Evolutionary conservation across 1,284 basidiomycete genomes (phyloP).

Genomic region (Kalmanozyma brasiliensis): DNA sequence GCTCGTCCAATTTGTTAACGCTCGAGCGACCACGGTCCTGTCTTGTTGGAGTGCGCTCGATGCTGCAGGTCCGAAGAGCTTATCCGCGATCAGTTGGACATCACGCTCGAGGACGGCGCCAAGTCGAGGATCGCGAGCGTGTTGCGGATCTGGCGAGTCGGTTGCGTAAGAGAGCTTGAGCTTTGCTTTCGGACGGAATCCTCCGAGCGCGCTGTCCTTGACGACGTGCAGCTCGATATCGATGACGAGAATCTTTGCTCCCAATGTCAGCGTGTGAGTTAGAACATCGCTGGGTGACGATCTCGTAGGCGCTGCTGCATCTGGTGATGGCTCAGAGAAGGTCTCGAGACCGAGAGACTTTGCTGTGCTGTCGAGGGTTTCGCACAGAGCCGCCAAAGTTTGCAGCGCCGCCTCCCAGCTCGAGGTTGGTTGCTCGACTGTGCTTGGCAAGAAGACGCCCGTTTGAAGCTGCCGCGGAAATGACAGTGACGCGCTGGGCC

Average conservation of each 20-base stretch:
- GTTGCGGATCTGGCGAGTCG: slow-evolving; percentile 30
- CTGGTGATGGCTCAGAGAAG: slow-evolving; percentile 35
- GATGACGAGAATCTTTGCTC: slow-evolving; percentile 51
- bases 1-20: slow-evolving; percentile 22
- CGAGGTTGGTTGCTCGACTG: not conserved
- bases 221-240: slow-evolving; percentile 36
- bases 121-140: slow-evolving; percentile 29
- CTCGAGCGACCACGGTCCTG: slow-evolving; percentile 13
- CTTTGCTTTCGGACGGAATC: slow-evolving; percentile 20
- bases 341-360: slow-evolving; percentile 43
- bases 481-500: not conserved
- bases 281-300: not conserved
- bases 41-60: slow-evolving; percentile 9
- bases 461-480: slow-evolving; percentile 21
- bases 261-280: slow-evolving; percentile 37
- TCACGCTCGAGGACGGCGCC: slow-evolving; percentile 30
- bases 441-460: slow-evolving; percentile 10
- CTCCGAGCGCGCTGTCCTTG: not conserved
- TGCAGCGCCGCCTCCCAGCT: slow-evolving; percentile 17
- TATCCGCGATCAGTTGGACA: slow-evolving; percentile 31
- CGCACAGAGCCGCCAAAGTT: slow-evolving; percentile 30
- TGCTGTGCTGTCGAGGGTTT: slow-evolving; percentile 23
- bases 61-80: slow-evolving; percentile 22
- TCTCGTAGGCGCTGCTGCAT: slow-evolving; percentile 5
- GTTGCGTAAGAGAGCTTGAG: slow-evolving; percentile 48